Evolutionary conservation across 108 stramenopile species (phyloP), one percentile per base, ranked within the genome.

Genomic region (Fragilariopsis cylindrus): DNA sequence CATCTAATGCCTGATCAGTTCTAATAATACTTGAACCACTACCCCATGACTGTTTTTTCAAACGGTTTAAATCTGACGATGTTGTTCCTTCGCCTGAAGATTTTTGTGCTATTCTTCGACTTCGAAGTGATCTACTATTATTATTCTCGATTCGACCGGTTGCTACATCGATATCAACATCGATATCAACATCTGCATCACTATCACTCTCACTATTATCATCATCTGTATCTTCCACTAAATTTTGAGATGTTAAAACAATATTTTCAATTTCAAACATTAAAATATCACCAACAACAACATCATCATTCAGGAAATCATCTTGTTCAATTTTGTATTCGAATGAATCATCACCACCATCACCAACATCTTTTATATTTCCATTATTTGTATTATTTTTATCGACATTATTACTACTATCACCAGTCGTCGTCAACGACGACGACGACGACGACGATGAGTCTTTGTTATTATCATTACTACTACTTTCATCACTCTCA

Each of bases 231-330:
- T 50, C n/a, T 42, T 70, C 55, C 12, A 70, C 49, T 7, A 55
- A 4, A 4, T 57, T 11, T 57, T 77, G 76, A 7, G 62, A 56
- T 3, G 41, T 45, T 18, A 77, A 64, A 52, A 57, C 70, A 16
- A 70, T 46, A 15, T 18, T 48, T n/a, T 71, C 71, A 19, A 77
- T 57, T 49, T 71, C 76, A 65, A 77, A 71, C 6, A 43, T 40
- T 45, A 63, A n/a, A 43, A 15, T 5, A 16, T 44, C 11, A 5
- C 62, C 62, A 12, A 45, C 40, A 3, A 45, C 40, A 9, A 43
- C 2, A 63, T 63, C 62, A 43, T 63, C 40, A 11, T 63, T 63
- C 3, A 63, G n/a, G 16, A 63, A 63, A 13, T 13, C 13, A 52
- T 52, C 50, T 13, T 52, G 12, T 52, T 63, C 62, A 63, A 30